A percentile compares a stretch with the other conserved stretches of the same genome.
Conservation (phyloP, 1,139 yeast genomes). For the Candida tetrigidarum region DNA sequence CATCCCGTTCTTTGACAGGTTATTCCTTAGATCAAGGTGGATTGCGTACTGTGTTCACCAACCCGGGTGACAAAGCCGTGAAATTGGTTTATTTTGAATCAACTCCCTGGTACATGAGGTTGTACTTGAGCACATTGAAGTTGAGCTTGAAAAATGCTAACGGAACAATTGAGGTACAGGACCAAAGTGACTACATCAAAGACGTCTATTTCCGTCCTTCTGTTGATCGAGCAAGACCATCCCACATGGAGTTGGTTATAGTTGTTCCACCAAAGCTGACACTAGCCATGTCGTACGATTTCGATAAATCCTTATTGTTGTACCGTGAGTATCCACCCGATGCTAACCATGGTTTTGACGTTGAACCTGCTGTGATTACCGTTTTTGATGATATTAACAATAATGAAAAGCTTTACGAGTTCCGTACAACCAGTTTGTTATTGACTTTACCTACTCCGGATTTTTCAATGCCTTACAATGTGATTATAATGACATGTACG, state of each 20-base stretch:
- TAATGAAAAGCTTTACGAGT: constrained; percentile 45
- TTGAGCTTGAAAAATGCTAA: constrained; percentile 21
- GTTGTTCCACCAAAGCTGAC: constrained; percentile 66
- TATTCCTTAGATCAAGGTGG: constrained; percentile 94
- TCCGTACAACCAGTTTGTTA: constrained; percentile 84
- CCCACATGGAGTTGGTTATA: constrained; percentile 76
- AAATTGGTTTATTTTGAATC: constrained; percentile 74
- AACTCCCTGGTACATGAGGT: constrained; percentile 92
- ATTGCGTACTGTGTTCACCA: constrained; percentile 73
- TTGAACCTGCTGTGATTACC: constrained; percentile 85
- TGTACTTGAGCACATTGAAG: constrained; percentile 73
- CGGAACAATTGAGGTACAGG: constrained; percentile 24
- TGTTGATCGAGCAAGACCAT: constrained; percentile 77
- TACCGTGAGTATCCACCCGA: constrained; percentile 98
- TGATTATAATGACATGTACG: constrained; percentile 91
- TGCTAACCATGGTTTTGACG: constrained; percentile 97
- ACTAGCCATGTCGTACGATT: constrained; percentile 70
- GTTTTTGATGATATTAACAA: constrained; percentile 41
- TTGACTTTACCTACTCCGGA: constrained; percentile 95
- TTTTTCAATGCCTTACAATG: constrained; percentile 98
- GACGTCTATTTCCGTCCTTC: constrained; percentile 75
- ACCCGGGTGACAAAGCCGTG: constrained; percentile 57
- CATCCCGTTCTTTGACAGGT: constrained; percentile 88
- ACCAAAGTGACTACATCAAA: constrained; percentile 33
- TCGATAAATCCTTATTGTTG: constrained; percentile 83